phyloP scores from a whole-genome alignment of 2,329 filamentous ascomycete species.

The Diaporthe citri region DNA sequence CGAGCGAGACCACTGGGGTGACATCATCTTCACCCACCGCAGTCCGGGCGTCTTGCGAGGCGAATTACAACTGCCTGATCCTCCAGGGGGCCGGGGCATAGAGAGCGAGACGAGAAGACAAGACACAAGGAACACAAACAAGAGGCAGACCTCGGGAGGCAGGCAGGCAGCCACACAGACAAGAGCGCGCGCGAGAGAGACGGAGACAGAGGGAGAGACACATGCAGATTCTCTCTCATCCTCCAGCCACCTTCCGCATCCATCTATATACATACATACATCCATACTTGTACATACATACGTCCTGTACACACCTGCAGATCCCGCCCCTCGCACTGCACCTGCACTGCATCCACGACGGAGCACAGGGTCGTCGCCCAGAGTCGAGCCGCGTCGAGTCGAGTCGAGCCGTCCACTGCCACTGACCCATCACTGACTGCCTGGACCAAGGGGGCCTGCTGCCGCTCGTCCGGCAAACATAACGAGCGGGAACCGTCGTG shows the following conservation, averaged over 20 bases:
- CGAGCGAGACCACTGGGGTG: slow-evolving; percentile 16
- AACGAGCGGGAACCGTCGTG: slow-evolving; percentile 5
- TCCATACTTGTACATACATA: slow-evolving; percentile 1
- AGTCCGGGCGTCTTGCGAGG: slow-evolving; percentile 6
- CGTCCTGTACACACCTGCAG: slow-evolving; percentile 7
- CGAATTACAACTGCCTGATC: slow-evolving; percentile 1
- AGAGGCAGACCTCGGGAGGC: neutral
- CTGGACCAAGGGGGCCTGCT: neutral
- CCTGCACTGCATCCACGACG: neutral
- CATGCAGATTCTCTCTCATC: neutral
- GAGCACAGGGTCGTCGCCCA: no score
- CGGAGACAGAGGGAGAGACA: neutral
- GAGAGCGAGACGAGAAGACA: neutral
- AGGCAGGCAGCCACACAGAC: neutral
- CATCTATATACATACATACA: neutral
- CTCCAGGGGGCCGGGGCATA: neutral
- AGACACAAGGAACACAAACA: neutral
- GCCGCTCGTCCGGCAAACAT: slow-evolving; percentile 2
- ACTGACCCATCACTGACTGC: neutral
- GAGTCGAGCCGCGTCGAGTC: neutral
- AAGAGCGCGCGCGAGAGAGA: no score
- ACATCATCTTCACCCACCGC: slow-evolving; percentile 25
- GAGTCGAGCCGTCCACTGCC: neutral
- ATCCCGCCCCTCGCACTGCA: neutral
- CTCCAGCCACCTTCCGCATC: slow-evolving; percentile 1